phyloP scores from a whole-genome alignment of 768 basidiomycete species.

The Suillus clintonianus region DNA sequence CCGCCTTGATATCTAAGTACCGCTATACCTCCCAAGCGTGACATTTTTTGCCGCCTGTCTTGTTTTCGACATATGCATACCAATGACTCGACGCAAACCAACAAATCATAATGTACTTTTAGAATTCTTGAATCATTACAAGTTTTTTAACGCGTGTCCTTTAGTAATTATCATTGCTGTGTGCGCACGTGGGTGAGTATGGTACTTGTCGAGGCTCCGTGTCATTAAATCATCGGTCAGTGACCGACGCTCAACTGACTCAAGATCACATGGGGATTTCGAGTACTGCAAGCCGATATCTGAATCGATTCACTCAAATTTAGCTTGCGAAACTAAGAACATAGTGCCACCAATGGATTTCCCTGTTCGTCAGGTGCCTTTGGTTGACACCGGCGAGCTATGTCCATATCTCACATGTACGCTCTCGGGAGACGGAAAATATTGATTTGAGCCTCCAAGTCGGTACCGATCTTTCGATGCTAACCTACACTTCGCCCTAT shows the following conservation, averaged over 20 bases:
- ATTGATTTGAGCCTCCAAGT: background rate
- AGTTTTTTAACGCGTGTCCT: background rate
- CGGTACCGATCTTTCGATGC: background rate
- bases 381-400: too few species aligned
- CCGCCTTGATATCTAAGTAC: conserved; percentile 42
- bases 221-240: background rate
- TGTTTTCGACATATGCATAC: background rate
- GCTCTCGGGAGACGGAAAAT: too few species aligned
- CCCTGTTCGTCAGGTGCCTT: background rate
- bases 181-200: background rate
- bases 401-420: background rate
- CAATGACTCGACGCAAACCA: background rate
- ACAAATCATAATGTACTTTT: background rate
- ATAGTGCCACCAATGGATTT: background rate
- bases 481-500: background rate
- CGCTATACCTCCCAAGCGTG: background rate
- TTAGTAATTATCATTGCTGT: background rate
- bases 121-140: background rate
- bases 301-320: background rate
- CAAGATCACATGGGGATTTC: background rate
- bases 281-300: background rate
- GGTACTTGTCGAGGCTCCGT: background rate
- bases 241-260: background rate
- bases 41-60: background rate
- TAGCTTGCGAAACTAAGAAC: background rate